These are phyloP conservation scores for Tricholoma sp. DNA, from an alignment of 768 basidiomycete species.

Conservation along the genomic window DNA sequence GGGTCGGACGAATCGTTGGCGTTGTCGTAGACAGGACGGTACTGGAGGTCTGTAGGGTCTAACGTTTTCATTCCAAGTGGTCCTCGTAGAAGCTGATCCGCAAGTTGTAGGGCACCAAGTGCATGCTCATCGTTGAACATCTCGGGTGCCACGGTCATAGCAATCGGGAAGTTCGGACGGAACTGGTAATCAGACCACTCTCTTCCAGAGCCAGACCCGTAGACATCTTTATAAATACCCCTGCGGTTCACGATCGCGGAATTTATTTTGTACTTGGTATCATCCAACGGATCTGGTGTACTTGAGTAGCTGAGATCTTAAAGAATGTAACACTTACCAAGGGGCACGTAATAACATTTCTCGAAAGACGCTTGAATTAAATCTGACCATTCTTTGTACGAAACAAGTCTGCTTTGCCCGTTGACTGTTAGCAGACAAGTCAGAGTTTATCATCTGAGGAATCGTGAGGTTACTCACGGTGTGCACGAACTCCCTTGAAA, in stretches of 20 bases:
- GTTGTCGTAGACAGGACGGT: slow-evolving; percentile 91
- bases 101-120: slow-evolving; percentile 71
- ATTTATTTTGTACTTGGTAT: slow-evolving; percentile 66
- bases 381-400: slow-evolving; percentile 87
- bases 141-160: slow-evolving; percentile 97
- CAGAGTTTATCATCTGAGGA: not conserved
- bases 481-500: slow-evolving; percentile 82
- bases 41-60: slow-evolving; percentile 83
- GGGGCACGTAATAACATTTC: slow-evolving; percentile 84
- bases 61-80: slow-evolving; percentile 97
- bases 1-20: slow-evolving; percentile 85
- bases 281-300: slow-evolving; percentile 59
- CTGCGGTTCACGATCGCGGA: slow-evolving; percentile 74
- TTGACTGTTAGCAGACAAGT: slow-evolving; percentile 44
- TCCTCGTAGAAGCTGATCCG: slow-evolving; percentile 74
- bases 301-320: not conserved
- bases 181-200: slow-evolving; percentile 99
- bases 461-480: slow-evolving; percentile 44
- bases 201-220: slow-evolving; percentile 78
- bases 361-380: slow-evolving; percentile 88
- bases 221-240: slow-evolving; percentile 98
- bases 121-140: slow-evolving; percentile 82
- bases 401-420: slow-evolving; percentile 62
- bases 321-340: slow-evolving; percentile 37
- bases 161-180: slow-evolving; percentile 88